phyloP scores from a whole-genome alignment of 164 flowering plant genomes.

The Sextonia rubra region DNA sequence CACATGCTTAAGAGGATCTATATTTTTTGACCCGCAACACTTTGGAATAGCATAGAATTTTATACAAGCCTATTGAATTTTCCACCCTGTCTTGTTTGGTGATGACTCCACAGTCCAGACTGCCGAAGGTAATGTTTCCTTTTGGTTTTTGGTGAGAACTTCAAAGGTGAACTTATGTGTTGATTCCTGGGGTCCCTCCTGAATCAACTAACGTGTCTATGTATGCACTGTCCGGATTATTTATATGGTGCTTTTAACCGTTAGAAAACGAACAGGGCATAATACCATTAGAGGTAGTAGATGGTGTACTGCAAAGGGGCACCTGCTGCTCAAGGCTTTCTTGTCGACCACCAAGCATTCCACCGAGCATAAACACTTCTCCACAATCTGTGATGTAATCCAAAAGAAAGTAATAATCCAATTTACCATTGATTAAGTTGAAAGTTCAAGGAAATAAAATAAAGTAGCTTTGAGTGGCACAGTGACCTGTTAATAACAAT shows the following conservation, averaged over 20 bases:
- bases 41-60: too few relatives aligned
- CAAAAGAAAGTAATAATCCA: background rate
- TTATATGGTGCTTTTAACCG: background rate
- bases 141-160: too few relatives aligned
- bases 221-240: background rate
- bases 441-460: conserved; percentile 1
- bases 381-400: conserved; percentile 43
- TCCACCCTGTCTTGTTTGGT: too few relatives aligned
- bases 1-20: too few relatives aligned
- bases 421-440: background rate
- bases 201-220: background rate
- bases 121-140: too few relatives aligned
- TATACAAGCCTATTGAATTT: too few relatives aligned
- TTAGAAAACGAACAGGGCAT: background rate
- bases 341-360: conserved; percentile 42
- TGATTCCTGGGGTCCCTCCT: too few relatives aligned
- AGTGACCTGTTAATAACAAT: conserved; percentile 52
- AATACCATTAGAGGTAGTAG: conserved; percentile 16
- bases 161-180: too few relatives aligned
- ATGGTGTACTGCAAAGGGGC: conserved; percentile 6
- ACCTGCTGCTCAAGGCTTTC: conserved; percentile 8
- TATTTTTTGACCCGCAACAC: too few relatives aligned
- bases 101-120: too few relatives aligned
- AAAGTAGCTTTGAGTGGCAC: background rate
- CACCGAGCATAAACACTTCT: conserved; percentile 70